These are phyloP conservation scores for Wickerhamiella infanticola DNA, from an alignment of 1,139 yeast genomes.

Conservation along the genomic window DNA sequence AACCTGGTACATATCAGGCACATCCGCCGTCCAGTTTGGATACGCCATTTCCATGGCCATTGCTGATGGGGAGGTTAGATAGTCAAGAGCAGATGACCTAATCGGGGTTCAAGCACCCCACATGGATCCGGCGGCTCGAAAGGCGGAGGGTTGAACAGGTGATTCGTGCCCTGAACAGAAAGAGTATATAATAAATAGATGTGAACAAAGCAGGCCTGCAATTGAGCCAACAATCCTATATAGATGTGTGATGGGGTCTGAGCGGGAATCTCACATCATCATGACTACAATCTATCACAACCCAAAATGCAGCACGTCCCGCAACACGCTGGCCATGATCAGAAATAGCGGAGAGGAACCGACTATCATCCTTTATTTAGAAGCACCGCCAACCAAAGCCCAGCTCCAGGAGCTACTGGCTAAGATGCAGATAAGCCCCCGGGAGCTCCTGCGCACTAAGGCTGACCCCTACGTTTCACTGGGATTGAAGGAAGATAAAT, in stretches of 20 bases:
- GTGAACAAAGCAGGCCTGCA: too few relatives aligned
- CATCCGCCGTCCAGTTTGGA: not conserved
- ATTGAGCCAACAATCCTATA: too few relatives aligned
- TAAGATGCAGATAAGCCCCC: not conserved
- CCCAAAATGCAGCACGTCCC: not conserved
- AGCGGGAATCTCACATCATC: too few relatives aligned
- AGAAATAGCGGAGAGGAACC: not conserved
- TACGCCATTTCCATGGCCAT: slow-evolving; percentile 1
- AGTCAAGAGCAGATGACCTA: too few relatives aligned
- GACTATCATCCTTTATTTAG: not conserved
- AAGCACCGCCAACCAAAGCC: not conserved
- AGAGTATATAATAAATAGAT: too few relatives aligned
- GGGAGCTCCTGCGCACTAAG: not conserved
- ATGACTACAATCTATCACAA: not conserved
- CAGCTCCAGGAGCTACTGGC: not conserved
- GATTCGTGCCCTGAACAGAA: too few relatives aligned
- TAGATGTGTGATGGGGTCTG: too few relatives aligned
- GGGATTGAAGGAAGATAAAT: not conserved
- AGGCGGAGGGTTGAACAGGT: too few relatives aligned
- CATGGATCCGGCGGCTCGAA: too few relatives aligned
- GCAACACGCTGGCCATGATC: not conserved
- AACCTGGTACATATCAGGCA: slow-evolving; percentile 1
- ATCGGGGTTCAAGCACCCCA: too few relatives aligned
- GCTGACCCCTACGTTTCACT: not conserved
- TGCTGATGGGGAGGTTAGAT: too few relatives aligned